Conservation (phyloP, 2,329 filamentous ascomycete genomes). For the Apiospora marii region DNA sequence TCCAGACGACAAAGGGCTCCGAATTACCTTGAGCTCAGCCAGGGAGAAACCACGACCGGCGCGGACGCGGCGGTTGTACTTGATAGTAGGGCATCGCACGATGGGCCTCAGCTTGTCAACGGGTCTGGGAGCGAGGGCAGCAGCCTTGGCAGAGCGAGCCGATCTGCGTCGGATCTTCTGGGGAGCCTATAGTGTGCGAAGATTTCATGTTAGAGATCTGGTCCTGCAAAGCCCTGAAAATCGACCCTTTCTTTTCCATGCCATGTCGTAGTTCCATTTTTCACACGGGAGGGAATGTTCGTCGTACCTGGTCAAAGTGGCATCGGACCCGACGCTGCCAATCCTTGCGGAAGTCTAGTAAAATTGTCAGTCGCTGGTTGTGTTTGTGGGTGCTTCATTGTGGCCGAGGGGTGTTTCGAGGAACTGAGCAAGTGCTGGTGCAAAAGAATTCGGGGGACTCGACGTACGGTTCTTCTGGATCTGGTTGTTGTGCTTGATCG, state of each 20-base stretch:
- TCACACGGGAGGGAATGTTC: background rate
- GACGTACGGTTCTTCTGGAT: conserved; percentile 91
- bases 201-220: conserved; percentile 7
- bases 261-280: conserved; percentile 3
- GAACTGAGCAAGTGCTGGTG: background rate
- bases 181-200: conserved; percentile 72
- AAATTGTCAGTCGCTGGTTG: conserved; percentile 49
- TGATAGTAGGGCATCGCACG: conserved; percentile 96
- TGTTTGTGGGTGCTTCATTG: conserved; percentile 29
- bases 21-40: conserved; percentile 92
- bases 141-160: conserved; percentile 93
- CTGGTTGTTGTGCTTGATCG: conserved; percentile 99
- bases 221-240: conserved; percentile 2
- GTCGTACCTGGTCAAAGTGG: conserved; percentile 95
- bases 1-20: conserved; percentile 6
- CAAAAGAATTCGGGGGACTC: conserved; percentile 23
- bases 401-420: conserved; percentile 2
- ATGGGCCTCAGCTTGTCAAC: conserved; percentile 96
- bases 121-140: conserved; percentile 92
- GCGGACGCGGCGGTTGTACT: conserved; percentile 98
- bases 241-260: background rate
- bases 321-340: conserved; percentile 99
- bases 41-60: conserved; percentile 98
- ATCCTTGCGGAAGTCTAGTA: conserved; percentile 96
- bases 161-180: conserved; percentile 93